A percentile compares a stretch with the other conserved stretches of the same genome.
Evolutionary conservation across 2,329 filamentous ascomycete species (phyloP).

Genomic region (Pochonia chlamydosporia): DNA sequence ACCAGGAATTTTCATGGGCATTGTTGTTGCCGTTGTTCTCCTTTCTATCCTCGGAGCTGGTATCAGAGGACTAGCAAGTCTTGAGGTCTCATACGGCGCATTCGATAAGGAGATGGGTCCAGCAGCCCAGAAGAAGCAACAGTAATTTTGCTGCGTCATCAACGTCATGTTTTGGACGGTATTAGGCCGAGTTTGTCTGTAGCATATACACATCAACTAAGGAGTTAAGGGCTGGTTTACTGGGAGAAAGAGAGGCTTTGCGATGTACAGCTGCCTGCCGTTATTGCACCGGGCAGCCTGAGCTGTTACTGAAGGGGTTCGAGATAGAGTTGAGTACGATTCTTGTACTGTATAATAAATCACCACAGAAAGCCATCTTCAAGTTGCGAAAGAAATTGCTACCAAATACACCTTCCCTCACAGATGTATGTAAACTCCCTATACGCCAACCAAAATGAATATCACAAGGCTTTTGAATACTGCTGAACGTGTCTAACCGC

Average conservation of each 20-base stretch:
- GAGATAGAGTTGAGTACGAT: background rate
- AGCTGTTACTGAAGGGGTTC: too few relatives aligned
- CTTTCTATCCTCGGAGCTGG: slow-evolving; percentile 75
- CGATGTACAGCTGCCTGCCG: background rate
- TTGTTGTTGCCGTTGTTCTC: slow-evolving; percentile 65
- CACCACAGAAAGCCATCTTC: background rate
- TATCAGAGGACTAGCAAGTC: slow-evolving; percentile 66
- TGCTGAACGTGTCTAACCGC: too few relatives aligned
- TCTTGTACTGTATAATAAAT: background rate
- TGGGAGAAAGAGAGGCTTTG: background rate
- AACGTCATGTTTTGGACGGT: background rate
- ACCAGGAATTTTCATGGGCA: slow-evolving; percentile 81
- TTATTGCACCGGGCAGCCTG: background rate
- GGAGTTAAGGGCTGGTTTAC: slow-evolving; percentile 13
- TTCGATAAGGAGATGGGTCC: slow-evolving; percentile 96
- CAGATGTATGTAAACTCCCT: slow-evolving; percentile 1
- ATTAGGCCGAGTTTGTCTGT: slow-evolving; percentile 6
- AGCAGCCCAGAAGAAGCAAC: slow-evolving; percentile 73
- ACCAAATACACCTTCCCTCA: background rate
- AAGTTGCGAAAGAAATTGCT: background rate
- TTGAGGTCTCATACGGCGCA: slow-evolving; percentile 87
- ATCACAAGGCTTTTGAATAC: background rate
- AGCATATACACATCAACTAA: slow-evolving; percentile 10
- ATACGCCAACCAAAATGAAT: background rate
- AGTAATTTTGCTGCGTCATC: slow-evolving; percentile 17